Conservation (phyloP, 495 filamentous ascomycete species). For the Delitschia confertaspora region DNA sequence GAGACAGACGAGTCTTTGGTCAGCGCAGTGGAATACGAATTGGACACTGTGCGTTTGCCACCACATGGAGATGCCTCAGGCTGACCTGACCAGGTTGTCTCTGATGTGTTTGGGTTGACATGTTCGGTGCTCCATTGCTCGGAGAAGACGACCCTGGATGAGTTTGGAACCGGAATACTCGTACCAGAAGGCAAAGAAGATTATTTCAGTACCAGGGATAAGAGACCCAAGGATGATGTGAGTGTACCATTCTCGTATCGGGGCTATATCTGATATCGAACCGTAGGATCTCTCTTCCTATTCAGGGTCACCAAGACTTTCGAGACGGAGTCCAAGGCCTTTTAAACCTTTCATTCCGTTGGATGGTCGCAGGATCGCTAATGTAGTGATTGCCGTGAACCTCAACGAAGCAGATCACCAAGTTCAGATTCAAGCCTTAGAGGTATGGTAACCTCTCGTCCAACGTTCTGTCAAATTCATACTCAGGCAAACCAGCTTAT, state of each 20-base stretch:
- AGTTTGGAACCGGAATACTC: slow-evolving; percentile 64
- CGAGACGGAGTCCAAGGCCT: slow-evolving; percentile 19
- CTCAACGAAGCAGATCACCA: slow-evolving; percentile 58
- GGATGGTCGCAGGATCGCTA: slow-evolving; percentile 51
- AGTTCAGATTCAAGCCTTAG: slow-evolving; percentile 81
- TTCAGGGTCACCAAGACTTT: slow-evolving; percentile 15
- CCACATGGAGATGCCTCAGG: neutral
- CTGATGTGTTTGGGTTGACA: slow-evolving; percentile 61
- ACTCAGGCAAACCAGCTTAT: slow-evolving; percentile 49
- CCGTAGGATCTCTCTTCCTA: neutral
- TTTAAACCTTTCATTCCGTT: slow-evolving; percentile 30
- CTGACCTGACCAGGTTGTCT: slow-evolving; percentile 45
- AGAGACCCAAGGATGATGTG: slow-evolving; percentile 12
- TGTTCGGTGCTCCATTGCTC: slow-evolving; percentile 63
- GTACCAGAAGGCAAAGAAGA: slow-evolving; percentile 32
- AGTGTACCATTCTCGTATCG: neutral
- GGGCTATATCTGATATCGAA: neutral
- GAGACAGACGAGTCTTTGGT: slow-evolving; percentile 55
- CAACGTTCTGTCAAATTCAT: neutral
- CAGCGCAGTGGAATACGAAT: slow-evolving; percentile 58
- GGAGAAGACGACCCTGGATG: slow-evolving; percentile 62
- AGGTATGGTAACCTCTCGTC: slow-evolving; percentile 38
- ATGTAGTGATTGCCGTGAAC: slow-evolving; percentile 73
- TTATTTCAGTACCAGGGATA: slow-evolving; percentile 8
- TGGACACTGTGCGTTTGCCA: slow-evolving; percentile 51